Conservation (phyloP, 768 basidiomycete genomes). For the Butyriboletus loyo region DNA sequence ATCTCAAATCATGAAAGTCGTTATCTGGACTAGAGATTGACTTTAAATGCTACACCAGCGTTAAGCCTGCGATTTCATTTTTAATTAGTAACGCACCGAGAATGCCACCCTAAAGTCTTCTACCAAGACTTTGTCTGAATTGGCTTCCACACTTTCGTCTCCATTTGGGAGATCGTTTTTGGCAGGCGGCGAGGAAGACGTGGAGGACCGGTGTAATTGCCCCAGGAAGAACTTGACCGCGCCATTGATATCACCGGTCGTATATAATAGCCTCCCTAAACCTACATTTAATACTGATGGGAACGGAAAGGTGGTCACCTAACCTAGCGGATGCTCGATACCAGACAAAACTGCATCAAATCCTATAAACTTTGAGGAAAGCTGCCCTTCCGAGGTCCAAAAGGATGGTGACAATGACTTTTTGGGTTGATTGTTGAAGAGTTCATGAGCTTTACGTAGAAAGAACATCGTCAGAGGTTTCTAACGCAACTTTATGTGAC, state of each 20-base stretch:
- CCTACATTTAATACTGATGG: conserved; percentile 4
- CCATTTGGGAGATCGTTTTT: conserved; percentile 15
- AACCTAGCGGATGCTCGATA: conserved; percentile 79
- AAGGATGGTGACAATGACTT: conserved; percentile 77
- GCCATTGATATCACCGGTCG: conserved; percentile 75
- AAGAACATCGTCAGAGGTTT: conserved; percentile 86
- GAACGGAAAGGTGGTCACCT: conserved; percentile 7
- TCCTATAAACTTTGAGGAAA: conserved; percentile 37
- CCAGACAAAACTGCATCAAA: conserved; percentile 67
- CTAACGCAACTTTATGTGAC: conserved; percentile 35
- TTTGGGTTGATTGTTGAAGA: conserved; percentile 48
- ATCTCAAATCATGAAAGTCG: conserved; percentile 43
- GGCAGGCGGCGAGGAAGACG: conserved; percentile 13
- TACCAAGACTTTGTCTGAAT: conserved; percentile 65
- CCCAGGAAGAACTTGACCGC: conserved; percentile 79
- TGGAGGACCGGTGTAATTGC: conserved; percentile 53
- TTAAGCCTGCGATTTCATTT: background rate
- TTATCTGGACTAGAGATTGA: conserved; percentile 50
- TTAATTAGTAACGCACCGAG: conserved; percentile 47
- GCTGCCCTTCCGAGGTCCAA: conserved; percentile 67
- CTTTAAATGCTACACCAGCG: conserved; percentile 60
- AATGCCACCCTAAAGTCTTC: conserved; percentile 90
- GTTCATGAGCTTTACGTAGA: conserved; percentile 63
- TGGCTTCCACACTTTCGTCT: conserved; percentile 31
- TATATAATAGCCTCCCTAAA: conserved; percentile 82